Evolutionary conservation across 805 yeast species (phyloP), one percentile per base, ranked within the genome.

Genomic region (Jamesozyma gamospora): DNA sequence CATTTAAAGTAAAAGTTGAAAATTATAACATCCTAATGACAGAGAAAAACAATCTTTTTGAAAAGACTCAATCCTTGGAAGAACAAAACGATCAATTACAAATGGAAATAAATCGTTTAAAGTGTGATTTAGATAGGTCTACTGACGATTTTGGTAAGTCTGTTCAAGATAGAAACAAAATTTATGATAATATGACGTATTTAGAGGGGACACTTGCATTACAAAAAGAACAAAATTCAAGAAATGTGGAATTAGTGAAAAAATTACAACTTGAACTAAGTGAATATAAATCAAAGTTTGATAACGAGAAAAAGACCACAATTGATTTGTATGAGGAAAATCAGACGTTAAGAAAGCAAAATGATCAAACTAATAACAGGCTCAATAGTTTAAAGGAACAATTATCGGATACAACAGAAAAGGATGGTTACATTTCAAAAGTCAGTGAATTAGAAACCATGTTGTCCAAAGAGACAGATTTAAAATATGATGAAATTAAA

Each of bases 311-410:
- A 43, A 71, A 72, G 34, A 75, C 75, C 34, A 69, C 72, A 30
- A 63, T 79, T 41, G 74, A 77, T 36, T 58, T 77, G 4, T 61
- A 66, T 18, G 85, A 82, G 56, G 92, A 82, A 52, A 81, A 79
- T 50, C 77, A 76, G 50, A 71, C 81, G 1, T 53, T 82, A 32
- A 73, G 71, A 21, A 77, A 69, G 44, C 70, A 68, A 43, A 76
- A 79, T 49, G 60, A 60, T 28, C 75, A 76, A 36, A 58, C 82
- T 45, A 67, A 63, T 38, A 41, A 43, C 13, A 72, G 74, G 47
- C 62, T 74, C 10, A 55, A 64, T 24, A 65, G 62, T 5, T 51
- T 74, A 21, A 78, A 78, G 47, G 63, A 60, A 1, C 71, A 73
- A 42, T 57, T 74, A 17, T 66, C 68, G 37, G 67, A 69, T 41